Conservation (phyloP, 2,329 filamentous ascomycete species). For the Mariannaea elegans region DNA sequence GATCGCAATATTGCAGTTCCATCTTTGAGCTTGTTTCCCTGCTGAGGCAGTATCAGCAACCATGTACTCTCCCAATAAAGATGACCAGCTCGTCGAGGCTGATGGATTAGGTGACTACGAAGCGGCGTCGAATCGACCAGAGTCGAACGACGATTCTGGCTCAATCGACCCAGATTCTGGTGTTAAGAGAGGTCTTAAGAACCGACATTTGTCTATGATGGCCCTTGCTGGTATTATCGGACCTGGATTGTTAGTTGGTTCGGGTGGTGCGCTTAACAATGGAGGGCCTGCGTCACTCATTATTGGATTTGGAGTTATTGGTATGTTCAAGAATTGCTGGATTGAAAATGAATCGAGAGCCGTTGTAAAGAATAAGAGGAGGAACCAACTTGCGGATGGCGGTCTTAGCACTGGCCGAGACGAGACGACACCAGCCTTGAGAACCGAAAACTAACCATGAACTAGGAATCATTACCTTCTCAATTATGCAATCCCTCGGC, state of each 20-base stretch:
- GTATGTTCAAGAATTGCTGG: slow-evolving; percentile 34
- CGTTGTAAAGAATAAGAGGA: too few species aligned
- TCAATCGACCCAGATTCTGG: slow-evolving; percentile 68
- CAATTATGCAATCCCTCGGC: slow-evolving; percentile 77
- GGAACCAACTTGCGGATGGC: too few species aligned
- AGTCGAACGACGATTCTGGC: slow-evolving; percentile 45
- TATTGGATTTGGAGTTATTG: slow-evolving; percentile 78
- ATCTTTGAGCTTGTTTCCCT: background rate
- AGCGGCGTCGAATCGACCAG: slow-evolving; percentile 24
- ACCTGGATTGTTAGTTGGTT: slow-evolving; percentile 76
- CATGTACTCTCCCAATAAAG: slow-evolving; percentile 32
- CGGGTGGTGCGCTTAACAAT: slow-evolving; percentile 72
- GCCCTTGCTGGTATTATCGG: slow-evolving; percentile 71
- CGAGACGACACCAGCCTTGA: too few species aligned
- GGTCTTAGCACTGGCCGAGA: too few species aligned
- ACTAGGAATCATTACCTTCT: slow-evolving; percentile 67
- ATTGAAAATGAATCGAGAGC: background rate
- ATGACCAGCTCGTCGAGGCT: slow-evolving; percentile 28
- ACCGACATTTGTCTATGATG: slow-evolving; percentile 73
- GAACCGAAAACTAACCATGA: slow-evolving; percentile 25
- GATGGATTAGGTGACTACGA: slow-evolving; percentile 35
- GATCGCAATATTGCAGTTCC: background rate
- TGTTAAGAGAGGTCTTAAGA: slow-evolving; percentile 75
- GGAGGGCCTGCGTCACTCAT: slow-evolving; percentile 77
- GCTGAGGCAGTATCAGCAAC: slow-evolving; percentile 17